Conservation (phyloP, 208 protist species). For the Novymonas esmeraldas region DNA sequence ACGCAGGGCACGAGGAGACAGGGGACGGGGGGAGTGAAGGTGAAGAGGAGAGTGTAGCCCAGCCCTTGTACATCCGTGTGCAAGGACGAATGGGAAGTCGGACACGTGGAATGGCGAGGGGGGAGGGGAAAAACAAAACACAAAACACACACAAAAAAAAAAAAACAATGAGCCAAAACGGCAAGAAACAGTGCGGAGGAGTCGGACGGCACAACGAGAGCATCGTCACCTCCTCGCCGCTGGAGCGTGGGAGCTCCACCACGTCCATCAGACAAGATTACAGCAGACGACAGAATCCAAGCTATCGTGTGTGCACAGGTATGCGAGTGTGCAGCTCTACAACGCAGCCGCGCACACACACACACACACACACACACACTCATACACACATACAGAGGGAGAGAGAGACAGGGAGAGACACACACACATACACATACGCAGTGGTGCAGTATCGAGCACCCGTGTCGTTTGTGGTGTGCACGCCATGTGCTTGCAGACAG, state of each 20-base stretch:
- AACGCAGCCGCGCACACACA: no score
- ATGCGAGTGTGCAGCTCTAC: no score
- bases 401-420: no score
- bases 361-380: no score
- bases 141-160: background rate
- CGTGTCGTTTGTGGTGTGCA: background rate
- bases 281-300: background rate
- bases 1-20: background rate
- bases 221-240: no score
- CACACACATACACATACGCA: background rate
- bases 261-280: background rate
- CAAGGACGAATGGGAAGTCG: background rate
- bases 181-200: no score
- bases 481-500: background rate
- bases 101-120: background rate
- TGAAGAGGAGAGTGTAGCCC: background rate
- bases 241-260: background rate
- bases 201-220: no score
- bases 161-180: no score
- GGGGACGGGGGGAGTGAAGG: background rate
- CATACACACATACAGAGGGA: background rate
- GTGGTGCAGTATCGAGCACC: background rate
- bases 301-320: no score
- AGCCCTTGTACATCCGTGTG: constrained; percentile 2
- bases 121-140: background rate